Percentiles rank a stretch among this genome's conserved stretches.
phyloP scores from a whole-genome alignment of 306 rosid species.

The Quercus cerris region DNA sequence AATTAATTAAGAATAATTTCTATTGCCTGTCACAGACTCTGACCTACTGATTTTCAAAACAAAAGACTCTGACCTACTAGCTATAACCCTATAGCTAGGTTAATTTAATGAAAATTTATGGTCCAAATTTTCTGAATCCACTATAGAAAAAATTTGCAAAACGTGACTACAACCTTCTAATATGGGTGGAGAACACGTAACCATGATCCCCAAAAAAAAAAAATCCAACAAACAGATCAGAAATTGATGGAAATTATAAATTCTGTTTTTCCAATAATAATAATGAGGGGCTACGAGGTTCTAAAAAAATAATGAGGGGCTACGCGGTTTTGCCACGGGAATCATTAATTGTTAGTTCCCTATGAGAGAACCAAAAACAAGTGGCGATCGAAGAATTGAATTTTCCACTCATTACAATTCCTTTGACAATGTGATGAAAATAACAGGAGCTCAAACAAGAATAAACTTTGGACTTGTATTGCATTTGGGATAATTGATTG shows the following conservation, averaged over 20 bases:
- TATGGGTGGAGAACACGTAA: not conserved
- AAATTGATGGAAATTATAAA: not conserved
- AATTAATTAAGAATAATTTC: not conserved
- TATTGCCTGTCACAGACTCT: not conserved
- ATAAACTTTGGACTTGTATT: too few species aligned
- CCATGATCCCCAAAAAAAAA: not conserved
- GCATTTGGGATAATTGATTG: too few species aligned
- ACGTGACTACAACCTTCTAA: not conserved
- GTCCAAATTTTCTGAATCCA: not conserved
- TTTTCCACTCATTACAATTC: not conserved
- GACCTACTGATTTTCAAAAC: not conserved
- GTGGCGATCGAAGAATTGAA: not conserved
- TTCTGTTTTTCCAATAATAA: not conserved
- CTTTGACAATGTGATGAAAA: not conserved
- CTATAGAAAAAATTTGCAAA: not conserved
- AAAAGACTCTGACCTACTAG: constrained; percentile 1
- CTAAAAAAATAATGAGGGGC: not conserved
- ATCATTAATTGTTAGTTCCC: not conserved
- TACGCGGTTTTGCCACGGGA: not conserved
- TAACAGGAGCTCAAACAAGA: not conserved
- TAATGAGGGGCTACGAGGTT: not conserved
- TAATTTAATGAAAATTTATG: constrained; percentile 9
- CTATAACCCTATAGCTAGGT: not conserved
- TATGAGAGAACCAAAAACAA: not conserved
- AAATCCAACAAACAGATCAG: not conserved